Percentiles rank a stretch among this genome's conserved stretches.
These are phyloP conservation scores for Aspergillus sp. DNA, from an alignment of 2,329 filamentous ascomycete genomes.

Conservation along the genomic window DNA sequence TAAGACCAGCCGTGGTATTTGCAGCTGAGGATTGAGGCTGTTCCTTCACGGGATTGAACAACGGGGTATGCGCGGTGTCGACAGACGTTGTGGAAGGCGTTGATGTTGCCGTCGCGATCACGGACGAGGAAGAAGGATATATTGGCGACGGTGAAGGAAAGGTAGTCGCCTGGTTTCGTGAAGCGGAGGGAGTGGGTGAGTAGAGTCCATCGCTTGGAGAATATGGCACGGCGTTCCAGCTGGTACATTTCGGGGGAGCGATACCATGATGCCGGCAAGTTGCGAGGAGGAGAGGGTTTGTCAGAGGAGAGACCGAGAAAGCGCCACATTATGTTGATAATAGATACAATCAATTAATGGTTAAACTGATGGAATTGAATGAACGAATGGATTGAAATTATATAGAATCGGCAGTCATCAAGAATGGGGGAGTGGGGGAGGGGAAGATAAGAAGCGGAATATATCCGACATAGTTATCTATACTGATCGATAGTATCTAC, in stretches of 20 bases:
- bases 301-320: too few species aligned
- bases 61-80: constrained; percentile 18
- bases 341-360: too few species aligned
- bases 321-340: too few species aligned
- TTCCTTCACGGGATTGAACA: constrained; percentile 10
- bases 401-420: too few species aligned
- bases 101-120: constrained; percentile 10
- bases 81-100: constrained; percentile 20
- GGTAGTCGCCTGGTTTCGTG: constrained; percentile 16
- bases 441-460: too few species aligned
- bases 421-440: too few species aligned
- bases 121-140: constrained; percentile 11
- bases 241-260: constrained; percentile 20
- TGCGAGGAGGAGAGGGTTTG: too few species aligned
- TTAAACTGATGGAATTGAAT: too few species aligned
- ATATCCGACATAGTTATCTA: too few species aligned
- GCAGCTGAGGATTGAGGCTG: constrained; percentile 13
- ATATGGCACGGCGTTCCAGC: constrained; percentile 21
- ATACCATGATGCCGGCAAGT: constrained; percentile 20
- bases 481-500: too few species aligned
- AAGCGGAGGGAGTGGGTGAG: constrained; percentile 17
- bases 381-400: too few species aligned
- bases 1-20: constrained; percentile 24
- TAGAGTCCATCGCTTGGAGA: constrained; percentile 20
- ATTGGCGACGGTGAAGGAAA: constrained; percentile 8